Percentiles rank a stretch among this genome's conserved stretches.
phyloP scores from a whole-genome alignment of 306 rosid genomes.

The Elaeagnus macrophylla region DNA sequence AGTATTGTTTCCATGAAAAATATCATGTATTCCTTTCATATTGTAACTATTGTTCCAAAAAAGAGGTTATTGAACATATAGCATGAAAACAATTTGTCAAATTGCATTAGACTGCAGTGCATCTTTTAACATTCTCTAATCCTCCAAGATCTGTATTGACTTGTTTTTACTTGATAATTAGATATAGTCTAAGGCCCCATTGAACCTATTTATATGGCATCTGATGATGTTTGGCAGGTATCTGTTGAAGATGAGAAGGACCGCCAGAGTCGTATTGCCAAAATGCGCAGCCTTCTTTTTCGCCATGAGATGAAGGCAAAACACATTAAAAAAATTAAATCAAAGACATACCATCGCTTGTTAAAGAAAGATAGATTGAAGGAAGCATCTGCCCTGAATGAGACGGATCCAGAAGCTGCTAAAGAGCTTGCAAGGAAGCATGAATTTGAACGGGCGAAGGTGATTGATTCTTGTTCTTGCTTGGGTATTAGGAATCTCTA shows the following conservation, averaged over 20 bases:
- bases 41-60: no score
- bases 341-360: constrained; percentile 69
- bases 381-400: constrained; percentile 34
- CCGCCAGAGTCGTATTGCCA: constrained; percentile 74
- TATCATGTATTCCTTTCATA: no score
- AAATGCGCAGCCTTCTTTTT: constrained; percentile 83
- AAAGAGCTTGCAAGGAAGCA: constrained; percentile 67
- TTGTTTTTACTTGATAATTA: no score
- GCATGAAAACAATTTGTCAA: no score
- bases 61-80: no score
- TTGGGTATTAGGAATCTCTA: not conserved
- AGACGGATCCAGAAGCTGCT: constrained; percentile 74
- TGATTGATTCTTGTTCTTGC: constrained; percentile 16
- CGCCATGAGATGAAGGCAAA: constrained; percentile 72
- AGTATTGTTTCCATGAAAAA: no score
- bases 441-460: constrained; percentile 80
- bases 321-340: constrained; percentile 78
- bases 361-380: constrained; percentile 72
- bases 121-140: no score
- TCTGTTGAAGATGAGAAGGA: constrained; percentile 76
- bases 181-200: not conserved
- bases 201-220: not conserved
- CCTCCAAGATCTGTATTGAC: no score
- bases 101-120: no score
- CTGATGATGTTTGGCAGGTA: constrained; percentile 58